Percentiles rank a stretch among this genome's conserved stretches.
Evolutionary conservation across 352 stramenopile genomes (phyloP).

Genomic region (Pythium utonaiense): DNA sequence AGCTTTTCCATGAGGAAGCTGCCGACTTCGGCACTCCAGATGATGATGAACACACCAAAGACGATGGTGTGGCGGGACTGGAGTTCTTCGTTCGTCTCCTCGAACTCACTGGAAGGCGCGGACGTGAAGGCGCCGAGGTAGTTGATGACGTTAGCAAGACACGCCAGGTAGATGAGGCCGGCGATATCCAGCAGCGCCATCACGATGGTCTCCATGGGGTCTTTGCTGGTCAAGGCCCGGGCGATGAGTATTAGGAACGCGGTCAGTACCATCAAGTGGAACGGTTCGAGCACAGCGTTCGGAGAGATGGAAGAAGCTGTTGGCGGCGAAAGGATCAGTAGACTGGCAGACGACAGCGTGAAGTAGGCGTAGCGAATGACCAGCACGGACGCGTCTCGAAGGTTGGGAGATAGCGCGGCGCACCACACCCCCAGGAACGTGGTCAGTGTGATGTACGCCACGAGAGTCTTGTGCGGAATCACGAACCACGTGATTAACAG

Average conservation of each 20-base stretch:
- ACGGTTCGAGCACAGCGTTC: constrained; percentile 40
- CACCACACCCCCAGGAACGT: constrained; percentile 37
- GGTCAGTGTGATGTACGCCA: constrained; percentile 40
- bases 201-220: constrained; percentile 55
- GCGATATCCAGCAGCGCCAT: constrained; percentile 52
- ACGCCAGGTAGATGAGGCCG: constrained; percentile 46
- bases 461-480: constrained; percentile 17
- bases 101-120: constrained; percentile 17
- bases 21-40: constrained; percentile 58
- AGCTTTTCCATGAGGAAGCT: constrained; percentile 43
- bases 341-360: constrained; percentile 44
- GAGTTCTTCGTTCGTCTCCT: not conserved
- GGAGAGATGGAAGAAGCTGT: constrained; percentile 3
- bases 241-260: constrained; percentile 42
- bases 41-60: constrained; percentile 48
- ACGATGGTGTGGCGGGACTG: constrained; percentile 19
- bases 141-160: constrained; percentile 38
- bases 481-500: constrained; percentile 10
- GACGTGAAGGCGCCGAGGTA: constrained; percentile 42
- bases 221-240: constrained; percentile 52
- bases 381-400: constrained; percentile 40
- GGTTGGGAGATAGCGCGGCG: constrained; percentile 39
- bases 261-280: constrained; percentile 42
- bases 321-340: constrained; percentile 27
- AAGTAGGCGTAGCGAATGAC: constrained; percentile 49